Conservation (phyloP, 2,329 filamentous ascomycete genomes). For the Apiospora marii region DNA sequence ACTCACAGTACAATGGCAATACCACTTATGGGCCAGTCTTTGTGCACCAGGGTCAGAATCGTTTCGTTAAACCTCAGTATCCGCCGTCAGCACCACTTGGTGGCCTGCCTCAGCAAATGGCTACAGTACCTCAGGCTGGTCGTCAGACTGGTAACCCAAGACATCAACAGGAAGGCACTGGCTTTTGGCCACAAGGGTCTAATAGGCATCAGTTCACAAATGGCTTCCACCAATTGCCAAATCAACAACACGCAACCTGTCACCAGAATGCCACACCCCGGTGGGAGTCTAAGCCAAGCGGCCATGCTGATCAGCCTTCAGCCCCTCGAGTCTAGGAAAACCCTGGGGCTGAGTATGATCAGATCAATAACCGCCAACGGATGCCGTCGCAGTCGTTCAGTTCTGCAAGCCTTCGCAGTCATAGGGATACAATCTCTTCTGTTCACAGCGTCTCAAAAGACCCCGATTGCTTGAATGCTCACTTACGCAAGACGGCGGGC, state of each 20-base stretch:
- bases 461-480: not conserved
- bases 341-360: not conserved
- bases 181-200: not conserved
- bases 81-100: not conserved
- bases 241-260: not conserved
- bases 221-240: not conserved
- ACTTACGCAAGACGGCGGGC: not conserved
- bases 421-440: conserved; percentile 2
- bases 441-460: not conserved
- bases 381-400: not conserved
- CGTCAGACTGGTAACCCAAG: not conserved
- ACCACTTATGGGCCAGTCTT: not conserved
- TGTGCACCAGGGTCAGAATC: not conserved
- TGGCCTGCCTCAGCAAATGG: not conserved
- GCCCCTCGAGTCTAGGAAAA: not conserved
- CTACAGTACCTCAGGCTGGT: not conserved
- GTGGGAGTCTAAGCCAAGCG: not conserved
- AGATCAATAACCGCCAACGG: not conserved
- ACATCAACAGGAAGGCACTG: not conserved
- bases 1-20: not conserved
- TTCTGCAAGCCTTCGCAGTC: not conserved
- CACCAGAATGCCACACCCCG: not conserved
- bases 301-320: not conserved
- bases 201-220: not conserved
- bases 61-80: not conserved